Conservation (phyloP, 2,329 filamentous ascomycete species). For the Ceratocystis ficicola region DNA sequence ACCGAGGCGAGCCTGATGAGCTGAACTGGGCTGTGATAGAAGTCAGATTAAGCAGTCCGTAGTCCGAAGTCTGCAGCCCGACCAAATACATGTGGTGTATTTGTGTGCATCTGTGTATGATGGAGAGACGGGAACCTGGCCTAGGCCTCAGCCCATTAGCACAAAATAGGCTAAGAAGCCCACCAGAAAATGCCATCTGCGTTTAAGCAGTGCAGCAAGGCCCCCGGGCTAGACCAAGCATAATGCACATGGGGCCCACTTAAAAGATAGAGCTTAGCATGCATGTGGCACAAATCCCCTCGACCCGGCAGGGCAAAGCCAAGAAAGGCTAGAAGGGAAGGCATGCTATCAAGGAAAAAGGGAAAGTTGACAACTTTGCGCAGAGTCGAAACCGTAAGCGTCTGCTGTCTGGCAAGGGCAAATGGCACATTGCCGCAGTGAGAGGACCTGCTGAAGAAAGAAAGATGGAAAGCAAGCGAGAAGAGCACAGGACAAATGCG, state of each 20-base stretch:
- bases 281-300: neutral
- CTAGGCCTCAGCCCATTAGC: neutral
- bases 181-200: neutral
- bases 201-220: conserved; percentile 5
- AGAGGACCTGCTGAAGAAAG: too few species aligned
- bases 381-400: too few species aligned
- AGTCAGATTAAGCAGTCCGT: neutral
- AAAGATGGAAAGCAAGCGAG: too few species aligned
- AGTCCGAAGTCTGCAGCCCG: neutral
- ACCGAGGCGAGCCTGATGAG: too few species aligned
- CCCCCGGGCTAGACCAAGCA: neutral
- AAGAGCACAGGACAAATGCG: too few species aligned
- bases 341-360: neutral
- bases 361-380: neutral
- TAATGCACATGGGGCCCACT: neutral
- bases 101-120: too few species aligned
- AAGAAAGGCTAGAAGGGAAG: neutral
- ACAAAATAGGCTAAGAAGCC: neutral
- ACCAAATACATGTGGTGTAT: neutral
- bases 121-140: neutral
- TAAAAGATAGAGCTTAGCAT: neutral
- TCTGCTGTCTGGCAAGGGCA: too few species aligned
- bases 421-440: too few species aligned
- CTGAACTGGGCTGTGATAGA: neutral
- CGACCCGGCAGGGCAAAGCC: neutral